Evolutionary conservation across 768 basidiomycete genomes (phyloP).

Genomic region (Boletellus sp.): DNA sequence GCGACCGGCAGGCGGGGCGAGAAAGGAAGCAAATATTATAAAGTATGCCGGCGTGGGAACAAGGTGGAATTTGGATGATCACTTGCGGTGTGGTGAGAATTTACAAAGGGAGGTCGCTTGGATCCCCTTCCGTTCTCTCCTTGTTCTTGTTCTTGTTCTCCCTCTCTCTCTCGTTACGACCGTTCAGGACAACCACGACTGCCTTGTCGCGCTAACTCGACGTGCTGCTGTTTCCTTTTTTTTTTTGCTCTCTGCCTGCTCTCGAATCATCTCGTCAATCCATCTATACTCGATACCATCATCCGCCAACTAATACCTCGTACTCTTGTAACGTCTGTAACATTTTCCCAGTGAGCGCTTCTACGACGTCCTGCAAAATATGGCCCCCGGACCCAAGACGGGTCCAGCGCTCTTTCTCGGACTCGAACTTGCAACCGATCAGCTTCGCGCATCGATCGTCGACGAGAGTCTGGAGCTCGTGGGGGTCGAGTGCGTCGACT

Average conservation of each 20-base stretch:
- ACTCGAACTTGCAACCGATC: conserved; percentile 81
- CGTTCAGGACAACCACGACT: conserved; percentile 18
- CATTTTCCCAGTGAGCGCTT: background rate
- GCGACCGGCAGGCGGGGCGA: no score
- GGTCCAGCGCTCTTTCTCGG: conserved; percentile 70
- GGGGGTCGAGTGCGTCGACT: conserved; percentile 79
- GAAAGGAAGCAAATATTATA: background rate
- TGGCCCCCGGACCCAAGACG: conserved; percentile 37
- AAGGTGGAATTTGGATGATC: conserved; percentile 15
- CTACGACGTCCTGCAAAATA: conserved; percentile 12
- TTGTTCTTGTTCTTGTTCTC: conserved; percentile 6
- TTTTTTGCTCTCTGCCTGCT: conserved; percentile 6
- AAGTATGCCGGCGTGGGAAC: conserved; percentile 26
- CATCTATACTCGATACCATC: conserved; percentile 32
- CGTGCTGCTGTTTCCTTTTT: conserved; percentile 5
- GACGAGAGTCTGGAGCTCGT: conserved; percentile 81
- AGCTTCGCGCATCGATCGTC: conserved; percentile 77
- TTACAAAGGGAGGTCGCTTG: conserved; percentile 15
- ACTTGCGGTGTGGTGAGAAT: conserved; percentile 14
- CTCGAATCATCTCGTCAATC: conserved; percentile 2
- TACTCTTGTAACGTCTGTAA: conserved; percentile 5
- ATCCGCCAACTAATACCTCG: conserved; percentile 16
- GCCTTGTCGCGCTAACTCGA: conserved; percentile 1
- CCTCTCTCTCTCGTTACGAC: conserved; percentile 25
- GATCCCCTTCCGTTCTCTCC: conserved; percentile 7